phyloP scores from a whole-genome alignment of 2,329 filamentous ascomycete species.

The Fusarium pilosicola region DNA sequence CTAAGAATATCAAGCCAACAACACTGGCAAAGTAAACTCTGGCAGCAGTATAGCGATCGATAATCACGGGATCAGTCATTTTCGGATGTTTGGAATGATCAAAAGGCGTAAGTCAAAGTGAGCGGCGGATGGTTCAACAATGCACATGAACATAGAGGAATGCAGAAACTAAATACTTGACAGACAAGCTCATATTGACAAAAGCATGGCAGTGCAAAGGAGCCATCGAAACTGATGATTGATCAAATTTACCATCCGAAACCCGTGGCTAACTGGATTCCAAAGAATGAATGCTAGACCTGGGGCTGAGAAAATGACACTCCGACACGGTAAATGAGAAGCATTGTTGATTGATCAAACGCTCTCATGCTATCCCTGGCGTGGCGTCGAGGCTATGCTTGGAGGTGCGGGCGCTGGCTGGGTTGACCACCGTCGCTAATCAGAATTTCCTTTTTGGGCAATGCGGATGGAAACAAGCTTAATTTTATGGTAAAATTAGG shows the following conservation, averaged over 20 bases:
- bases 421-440: neutral
- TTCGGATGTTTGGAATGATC: rapidly evolving
- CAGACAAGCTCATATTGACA: neutral
- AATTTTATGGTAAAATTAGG: neutral
- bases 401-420: neutral
- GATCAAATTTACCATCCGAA: neutral
- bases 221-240: neutral
- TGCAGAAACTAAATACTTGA: neutral
- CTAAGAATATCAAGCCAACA: neutral
- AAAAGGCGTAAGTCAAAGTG: rapidly evolving
- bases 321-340: neutral
- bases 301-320: neutral
- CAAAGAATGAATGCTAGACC: neutral
- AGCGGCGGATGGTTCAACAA: rapidly evolving
- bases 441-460: neutral
- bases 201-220: neutral
- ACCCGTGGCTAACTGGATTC: neutral
- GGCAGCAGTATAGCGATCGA: neutral
- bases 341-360: neutral
- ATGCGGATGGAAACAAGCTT: neutral
- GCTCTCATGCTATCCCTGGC: neutral
- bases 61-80: neutral
- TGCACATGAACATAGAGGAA: neutral
- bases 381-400: neutral
- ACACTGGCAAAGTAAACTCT: neutral